Evolutionary conservation across 2,329 filamentous ascomycete genomes (phyloP).

Genomic region (Apiospora pterosperma): DNA sequence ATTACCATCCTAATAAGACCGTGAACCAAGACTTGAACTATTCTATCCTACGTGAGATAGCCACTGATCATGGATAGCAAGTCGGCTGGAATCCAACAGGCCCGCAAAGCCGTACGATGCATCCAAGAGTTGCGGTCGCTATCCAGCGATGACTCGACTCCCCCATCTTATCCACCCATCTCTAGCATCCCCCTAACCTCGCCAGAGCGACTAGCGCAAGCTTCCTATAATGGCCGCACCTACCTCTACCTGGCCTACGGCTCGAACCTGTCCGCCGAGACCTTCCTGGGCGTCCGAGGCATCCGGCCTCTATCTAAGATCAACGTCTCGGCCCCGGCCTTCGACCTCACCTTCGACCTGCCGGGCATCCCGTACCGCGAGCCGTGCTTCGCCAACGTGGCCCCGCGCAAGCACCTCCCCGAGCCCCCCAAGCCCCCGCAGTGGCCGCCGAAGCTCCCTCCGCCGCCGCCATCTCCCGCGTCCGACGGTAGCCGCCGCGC

Average conservation of each 20-base stretch:
- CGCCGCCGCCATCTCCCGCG: slow-evolving; percentile 21
- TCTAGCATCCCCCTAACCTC: slow-evolving; percentile 34
- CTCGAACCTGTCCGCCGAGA: slow-evolving; percentile 79
- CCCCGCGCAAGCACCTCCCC: slow-evolving; percentile 49
- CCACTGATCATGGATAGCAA: background rate
- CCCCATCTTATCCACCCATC: slow-evolving; percentile 19
- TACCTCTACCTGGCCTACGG: slow-evolving; percentile 86
- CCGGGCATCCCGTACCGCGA: slow-evolving; percentile 82
- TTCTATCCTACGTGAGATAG: background rate
- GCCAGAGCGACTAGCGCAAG: slow-evolving; percentile 33
- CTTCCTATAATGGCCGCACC: slow-evolving; percentile 34
- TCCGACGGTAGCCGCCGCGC: background rate
- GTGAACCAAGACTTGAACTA: too few relatives aligned
- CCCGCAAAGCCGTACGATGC: background rate
- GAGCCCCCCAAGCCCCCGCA: slow-evolving; percentile 23
- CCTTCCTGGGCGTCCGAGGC: slow-evolving; percentile 72
- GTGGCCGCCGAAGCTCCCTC: slow-evolving; percentile 23
- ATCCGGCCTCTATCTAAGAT: slow-evolving; percentile 78
- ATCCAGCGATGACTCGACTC: background rate
- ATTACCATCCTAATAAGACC: background rate
- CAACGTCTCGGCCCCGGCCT: slow-evolving; percentile 76
- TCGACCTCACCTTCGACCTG: slow-evolving; percentile 80
- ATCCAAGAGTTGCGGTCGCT: background rate
- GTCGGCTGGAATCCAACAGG: background rate
- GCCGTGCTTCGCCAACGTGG: slow-evolving; percentile 88